Conservation (phyloP, 192 early-diverging fungal species). For the Martensiomyces pterosporus region DNA sequence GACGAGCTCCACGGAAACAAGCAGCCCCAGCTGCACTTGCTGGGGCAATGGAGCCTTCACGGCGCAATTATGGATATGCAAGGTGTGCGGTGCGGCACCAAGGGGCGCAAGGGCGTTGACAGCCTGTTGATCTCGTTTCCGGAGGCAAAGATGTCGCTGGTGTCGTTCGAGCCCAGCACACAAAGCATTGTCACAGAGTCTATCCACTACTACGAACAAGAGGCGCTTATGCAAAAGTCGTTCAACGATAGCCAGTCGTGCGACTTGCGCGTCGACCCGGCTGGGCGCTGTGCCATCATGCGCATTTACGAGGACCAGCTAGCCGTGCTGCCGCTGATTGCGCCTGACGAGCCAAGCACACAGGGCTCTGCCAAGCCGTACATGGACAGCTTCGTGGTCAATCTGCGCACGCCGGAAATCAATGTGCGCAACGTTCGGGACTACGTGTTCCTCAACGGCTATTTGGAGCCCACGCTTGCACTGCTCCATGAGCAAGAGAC, state of each 20-base stretch:
- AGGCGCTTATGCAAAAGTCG: conserved; percentile 73
- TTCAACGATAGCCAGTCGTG: conserved; percentile 27
- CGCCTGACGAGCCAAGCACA: conserved; percentile 52
- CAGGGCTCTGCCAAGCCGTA: conserved; percentile 50
- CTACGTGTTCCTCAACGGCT: conserved; percentile 86
- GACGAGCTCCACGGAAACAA: conserved; percentile 10
- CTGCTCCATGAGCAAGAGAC: conserved; percentile 84
- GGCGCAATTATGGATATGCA: conserved; percentile 40
- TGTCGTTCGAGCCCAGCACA: conserved; percentile 74
- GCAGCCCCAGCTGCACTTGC: conserved; percentile 39
- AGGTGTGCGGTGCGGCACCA: conserved; percentile 17
- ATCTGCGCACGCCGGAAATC: conserved; percentile 54
- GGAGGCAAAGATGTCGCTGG: conserved; percentile 78
- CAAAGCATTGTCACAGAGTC: conserved; percentile 86
- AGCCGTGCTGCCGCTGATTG: conserved; percentile 83
- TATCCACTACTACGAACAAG: conserved; percentile 95
- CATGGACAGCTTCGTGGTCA: conserved; percentile 68
- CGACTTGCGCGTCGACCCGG: conserved; percentile 70
- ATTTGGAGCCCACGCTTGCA: conserved; percentile 89
- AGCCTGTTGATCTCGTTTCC: conserved; percentile 41
- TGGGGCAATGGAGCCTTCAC: conserved; percentile 41
- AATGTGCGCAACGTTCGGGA: conserved; percentile 79
- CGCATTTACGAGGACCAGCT: conserved; percentile 85
- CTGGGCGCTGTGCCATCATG: conserved; percentile 81
- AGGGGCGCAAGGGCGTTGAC: conserved; percentile 16